Evolutionary conservation across 192 early-diverging fungal species (phyloP).

Genomic region (Coemansia sp.): DNA sequence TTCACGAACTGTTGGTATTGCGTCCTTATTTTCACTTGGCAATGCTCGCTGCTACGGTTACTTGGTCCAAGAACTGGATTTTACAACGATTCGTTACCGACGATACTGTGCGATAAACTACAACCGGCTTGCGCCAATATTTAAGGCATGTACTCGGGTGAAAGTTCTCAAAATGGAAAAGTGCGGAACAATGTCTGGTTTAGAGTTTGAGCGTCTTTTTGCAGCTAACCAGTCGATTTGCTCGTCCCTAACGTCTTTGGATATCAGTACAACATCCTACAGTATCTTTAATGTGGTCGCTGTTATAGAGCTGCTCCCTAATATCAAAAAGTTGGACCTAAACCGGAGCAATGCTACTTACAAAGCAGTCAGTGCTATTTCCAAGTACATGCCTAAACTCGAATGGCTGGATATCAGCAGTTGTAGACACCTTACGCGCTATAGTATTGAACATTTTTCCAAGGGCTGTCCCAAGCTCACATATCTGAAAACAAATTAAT

Average conservation of each 20-base stretch:
- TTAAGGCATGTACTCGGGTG: slow-evolving; percentile 2
- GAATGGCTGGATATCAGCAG: slow-evolving; percentile 1
- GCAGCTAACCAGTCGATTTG: not conserved
- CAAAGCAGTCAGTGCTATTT: not conserved
- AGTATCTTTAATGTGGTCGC: not conserved
- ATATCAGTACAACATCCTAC: slow-evolving; percentile 21
- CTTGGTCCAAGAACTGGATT: slow-evolving; percentile 18
- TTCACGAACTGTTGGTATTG: not conserved
- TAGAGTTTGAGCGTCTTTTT: not conserved
- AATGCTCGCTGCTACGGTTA: slow-evolving; percentile 12
- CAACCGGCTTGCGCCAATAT: not conserved
- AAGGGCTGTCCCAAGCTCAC: not conserved
- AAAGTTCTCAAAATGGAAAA: slow-evolving; percentile 12
- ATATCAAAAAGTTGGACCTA: not conserved
- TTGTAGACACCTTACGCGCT: not conserved
- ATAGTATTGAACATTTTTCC: too few species aligned
- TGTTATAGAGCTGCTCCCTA: not conserved
- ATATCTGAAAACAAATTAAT: not conserved
- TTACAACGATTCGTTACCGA: slow-evolving; percentile 10
- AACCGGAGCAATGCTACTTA: not conserved
- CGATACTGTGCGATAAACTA: slow-evolving; percentile 8
- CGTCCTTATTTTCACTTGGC: not conserved
- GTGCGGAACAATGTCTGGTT: not conserved
- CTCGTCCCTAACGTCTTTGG: slow-evolving; percentile 8
- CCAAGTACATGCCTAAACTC: not conserved